Conservation (phyloP, 2,329 filamentous ascomycete species). For the Pseudocercospora crystallina region DNA sequence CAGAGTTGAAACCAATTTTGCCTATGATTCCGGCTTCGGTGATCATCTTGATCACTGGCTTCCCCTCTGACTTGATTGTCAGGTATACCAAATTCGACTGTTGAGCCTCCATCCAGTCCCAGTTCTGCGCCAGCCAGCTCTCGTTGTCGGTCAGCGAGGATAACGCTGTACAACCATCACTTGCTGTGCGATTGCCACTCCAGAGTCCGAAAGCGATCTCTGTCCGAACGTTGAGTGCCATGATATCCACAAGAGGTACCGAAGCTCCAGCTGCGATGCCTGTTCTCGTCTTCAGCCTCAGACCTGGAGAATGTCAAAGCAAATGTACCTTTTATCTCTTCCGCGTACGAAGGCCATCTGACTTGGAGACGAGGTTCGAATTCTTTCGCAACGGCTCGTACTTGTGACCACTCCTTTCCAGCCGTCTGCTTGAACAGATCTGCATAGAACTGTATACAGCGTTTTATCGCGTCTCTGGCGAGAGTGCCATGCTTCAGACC, state of each 20-base stretch:
- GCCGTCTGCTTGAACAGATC: constrained; percentile 49
- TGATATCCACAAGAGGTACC: constrained; percentile 50
- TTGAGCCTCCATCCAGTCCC: constrained; percentile 59
- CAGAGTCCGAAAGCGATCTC: constrained; percentile 60
- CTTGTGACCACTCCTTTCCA: constrained; percentile 47
- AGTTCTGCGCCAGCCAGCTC: constrained; percentile 50
- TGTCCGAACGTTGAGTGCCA: constrained; percentile 59
- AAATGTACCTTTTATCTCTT: constrained; percentile 41
- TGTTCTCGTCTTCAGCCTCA: background rate
- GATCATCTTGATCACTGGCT: constrained; percentile 55
- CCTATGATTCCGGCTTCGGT: constrained; percentile 63
- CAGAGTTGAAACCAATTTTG: constrained; percentile 64
- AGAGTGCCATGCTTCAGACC: constrained; percentile 48
- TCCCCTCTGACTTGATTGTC: constrained; percentile 44
- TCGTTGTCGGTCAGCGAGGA: constrained; percentile 41
- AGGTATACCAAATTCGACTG: constrained; percentile 51
- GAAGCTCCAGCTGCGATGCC: constrained; percentile 53
- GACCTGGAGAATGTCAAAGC: background rate
- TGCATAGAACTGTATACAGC: constrained; percentile 50
- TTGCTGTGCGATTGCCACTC: constrained; percentile 2
- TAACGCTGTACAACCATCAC: constrained; percentile 58
- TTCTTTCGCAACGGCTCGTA: constrained; percentile 45
- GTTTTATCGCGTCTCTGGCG: constrained; percentile 41
- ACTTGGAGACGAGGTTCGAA: constrained; percentile 49
- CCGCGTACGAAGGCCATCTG: constrained; percentile 45